Evolutionary conservation across 331 rosid species (phyloP).

Genomic region (Ulmus americana): DNA sequence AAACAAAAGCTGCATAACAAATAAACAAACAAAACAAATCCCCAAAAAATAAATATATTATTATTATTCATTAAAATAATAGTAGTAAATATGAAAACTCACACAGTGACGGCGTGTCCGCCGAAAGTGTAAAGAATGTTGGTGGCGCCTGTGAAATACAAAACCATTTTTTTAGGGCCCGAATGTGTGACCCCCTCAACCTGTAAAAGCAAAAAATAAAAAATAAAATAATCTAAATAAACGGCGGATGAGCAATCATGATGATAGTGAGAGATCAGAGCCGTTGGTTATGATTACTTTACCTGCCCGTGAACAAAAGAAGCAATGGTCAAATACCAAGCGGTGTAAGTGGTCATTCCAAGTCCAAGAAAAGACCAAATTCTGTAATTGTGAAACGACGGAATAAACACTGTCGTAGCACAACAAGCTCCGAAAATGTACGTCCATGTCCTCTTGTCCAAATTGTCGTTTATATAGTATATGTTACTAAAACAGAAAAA

Average conservation of each 20-base stretch:
- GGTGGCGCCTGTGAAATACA: conserved; percentile 97
- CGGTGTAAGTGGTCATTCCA: conserved; percentile 87
- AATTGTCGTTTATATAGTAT: conserved; percentile 71
- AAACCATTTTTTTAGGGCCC: conserved; percentile 63
- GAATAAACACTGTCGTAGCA: conserved; percentile 89
- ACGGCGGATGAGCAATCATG: background rate
- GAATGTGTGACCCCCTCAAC: conserved; percentile 71
- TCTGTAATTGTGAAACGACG: conserved; percentile 89
- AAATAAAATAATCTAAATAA: background rate
- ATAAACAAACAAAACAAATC: background rate
- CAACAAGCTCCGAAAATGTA: conserved; percentile 91
- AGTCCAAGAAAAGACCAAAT: conserved; percentile 93
- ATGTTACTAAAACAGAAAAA: conserved; percentile 45
- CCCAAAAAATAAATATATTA: background rate
- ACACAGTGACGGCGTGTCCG: conserved; percentile 98
- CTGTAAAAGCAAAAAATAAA: conserved; percentile 26
- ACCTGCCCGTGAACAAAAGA: conserved; percentile 81
- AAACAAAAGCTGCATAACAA: conserved; percentile 13
- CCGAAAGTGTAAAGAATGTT: conserved; percentile 96
- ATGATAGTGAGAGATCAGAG: background rate
- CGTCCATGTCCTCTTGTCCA: conserved; percentile 97
- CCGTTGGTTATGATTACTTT: conserved; percentile 4
- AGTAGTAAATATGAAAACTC: conserved; percentile 21
- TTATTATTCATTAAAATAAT: background rate
- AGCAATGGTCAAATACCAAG: conserved; percentile 91